These are phyloP conservation scores for Cyphellophora attinorum DNA, from an alignment of 2,329 filamentous ascomycete genomes.

Conservation along the genomic window DNA sequence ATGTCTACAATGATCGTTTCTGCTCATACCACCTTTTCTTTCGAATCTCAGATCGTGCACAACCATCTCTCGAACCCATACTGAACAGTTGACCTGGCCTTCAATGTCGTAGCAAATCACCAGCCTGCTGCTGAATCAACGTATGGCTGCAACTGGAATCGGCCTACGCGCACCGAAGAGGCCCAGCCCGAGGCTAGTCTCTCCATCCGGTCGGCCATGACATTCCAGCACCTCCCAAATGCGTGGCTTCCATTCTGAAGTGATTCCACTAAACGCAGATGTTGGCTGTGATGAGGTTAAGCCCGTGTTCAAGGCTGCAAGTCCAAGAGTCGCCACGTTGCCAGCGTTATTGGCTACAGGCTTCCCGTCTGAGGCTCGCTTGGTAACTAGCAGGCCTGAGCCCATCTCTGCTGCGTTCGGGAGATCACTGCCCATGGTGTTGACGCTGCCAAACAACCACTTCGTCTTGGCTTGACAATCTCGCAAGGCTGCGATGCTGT, in stretches of 20 bases:
- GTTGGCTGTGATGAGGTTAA: too few relatives aligned
- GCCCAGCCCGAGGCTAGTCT: slow-evolving; percentile 16
- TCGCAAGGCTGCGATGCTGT: background rate
- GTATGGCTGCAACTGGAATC: too few relatives aligned
- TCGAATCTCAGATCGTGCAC: too few relatives aligned
- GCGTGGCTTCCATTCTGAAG: slow-evolving; percentile 18
- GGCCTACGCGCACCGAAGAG: slow-evolving; percentile 14
- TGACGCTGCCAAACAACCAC: slow-evolving; percentile 17
- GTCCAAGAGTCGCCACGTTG: too few relatives aligned
- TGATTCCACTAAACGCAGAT: too few relatives aligned
- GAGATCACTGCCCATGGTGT: slow-evolving; percentile 9
- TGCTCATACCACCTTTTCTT: too few relatives aligned
- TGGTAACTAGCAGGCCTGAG: slow-evolving; percentile 13
- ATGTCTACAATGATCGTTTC: too few relatives aligned
- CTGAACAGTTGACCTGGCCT: too few relatives aligned
- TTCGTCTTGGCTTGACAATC: slow-evolving; percentile 4
- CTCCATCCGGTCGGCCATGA: slow-evolving; percentile 16
- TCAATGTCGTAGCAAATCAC: too few relatives aligned
- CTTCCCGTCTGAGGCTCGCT: slow-evolving; percentile 11
- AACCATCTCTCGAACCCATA: too few relatives aligned
- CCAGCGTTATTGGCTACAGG: slow-evolving; percentile 7
- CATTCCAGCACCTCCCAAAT: slow-evolving; percentile 19
- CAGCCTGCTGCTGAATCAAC: too few relatives aligned
- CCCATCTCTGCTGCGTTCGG: slow-evolving; percentile 12
- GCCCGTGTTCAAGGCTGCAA: too few relatives aligned